These are phyloP conservation scores for Lentinula raphanica DNA, from an alignment of 768 basidiomycete genomes.

Conservation along the genomic window DNA sequence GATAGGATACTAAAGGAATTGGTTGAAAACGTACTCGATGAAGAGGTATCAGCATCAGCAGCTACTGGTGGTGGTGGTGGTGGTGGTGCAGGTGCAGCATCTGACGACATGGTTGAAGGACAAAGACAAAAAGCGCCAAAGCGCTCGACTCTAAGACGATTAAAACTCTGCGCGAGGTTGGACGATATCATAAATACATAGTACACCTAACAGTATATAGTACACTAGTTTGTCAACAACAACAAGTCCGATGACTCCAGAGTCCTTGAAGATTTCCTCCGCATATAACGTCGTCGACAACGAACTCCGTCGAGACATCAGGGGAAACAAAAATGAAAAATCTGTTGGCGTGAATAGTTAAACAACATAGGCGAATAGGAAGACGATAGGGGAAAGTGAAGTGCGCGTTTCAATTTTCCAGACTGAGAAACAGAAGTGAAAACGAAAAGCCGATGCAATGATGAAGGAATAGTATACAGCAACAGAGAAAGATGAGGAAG, in stretches of 20 bases:
- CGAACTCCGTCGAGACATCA: no score
- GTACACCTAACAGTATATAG: not conserved
- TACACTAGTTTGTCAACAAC: not conserved
- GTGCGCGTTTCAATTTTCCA: not conserved
- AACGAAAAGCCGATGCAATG: not conserved
- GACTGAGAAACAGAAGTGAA: not conserved
- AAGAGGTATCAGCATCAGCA: not conserved
- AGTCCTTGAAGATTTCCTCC: not conserved
- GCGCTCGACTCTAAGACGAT: no score
- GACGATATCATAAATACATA: not conserved
- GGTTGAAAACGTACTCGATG: not conserved
- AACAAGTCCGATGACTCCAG: not conserved
- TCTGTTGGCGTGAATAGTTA: no score
- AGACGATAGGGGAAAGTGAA: not conserved
- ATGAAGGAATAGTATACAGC: not conserved
- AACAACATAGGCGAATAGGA: not conserved
- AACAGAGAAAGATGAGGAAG: not conserved
- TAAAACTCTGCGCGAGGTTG: no score
- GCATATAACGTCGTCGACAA: not conserved
- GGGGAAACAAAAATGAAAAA: no score
- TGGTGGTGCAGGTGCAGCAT: not conserved
- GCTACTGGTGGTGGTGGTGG: not conserved
- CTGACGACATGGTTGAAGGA: not conserved
- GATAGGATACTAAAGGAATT: not conserved
- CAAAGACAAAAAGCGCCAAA: no score